Evolutionary conservation across 2,329 filamentous ascomycete genomes (phyloP).

Genomic region (Hypoxylon rubiginosum): DNA sequence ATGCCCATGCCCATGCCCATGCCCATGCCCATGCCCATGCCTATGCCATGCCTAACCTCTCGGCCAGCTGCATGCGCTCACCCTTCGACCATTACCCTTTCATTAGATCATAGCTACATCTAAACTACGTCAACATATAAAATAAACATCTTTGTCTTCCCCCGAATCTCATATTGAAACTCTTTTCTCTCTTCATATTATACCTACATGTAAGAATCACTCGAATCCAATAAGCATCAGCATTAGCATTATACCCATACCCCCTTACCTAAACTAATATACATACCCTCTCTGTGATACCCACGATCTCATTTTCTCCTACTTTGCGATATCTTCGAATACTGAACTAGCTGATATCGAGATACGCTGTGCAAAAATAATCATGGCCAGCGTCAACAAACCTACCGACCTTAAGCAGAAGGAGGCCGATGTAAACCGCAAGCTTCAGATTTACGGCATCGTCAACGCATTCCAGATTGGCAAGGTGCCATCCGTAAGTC

Average conservation of each 20-base stretch:
- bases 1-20: neutral
- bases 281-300: slow-evolving; percentile 21
- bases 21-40: too few species aligned
- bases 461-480: slow-evolving; percentile 85
- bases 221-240: neutral
- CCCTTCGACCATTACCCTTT: slow-evolving; percentile 12
- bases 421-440: slow-evolving; percentile 90
- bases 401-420: slow-evolving; percentile 81
- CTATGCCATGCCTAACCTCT: slow-evolving; percentile 1
- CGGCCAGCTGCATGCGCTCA: slow-evolving; percentile 34
- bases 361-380: slow-evolving; percentile 27
- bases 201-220: slow-evolving; percentile 16
- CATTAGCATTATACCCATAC: slow-evolving; percentile 29
- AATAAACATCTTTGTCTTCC: slow-evolving; percentile 37
- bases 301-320: slow-evolving; percentile 13
- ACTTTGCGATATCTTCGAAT: slow-evolving; percentile 5
- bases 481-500: slow-evolving; percentile 87
- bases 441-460: slow-evolving; percentile 96
- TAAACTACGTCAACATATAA: slow-evolving; percentile 39
- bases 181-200: slow-evolving; percentile 16
- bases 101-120: slow-evolving; percentile 39
- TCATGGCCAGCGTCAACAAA: slow-evolving; percentile 71
- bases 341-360: slow-evolving; percentile 23
- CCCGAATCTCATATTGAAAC: slow-evolving; percentile 6
- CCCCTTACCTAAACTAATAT: slow-evolving; percentile 16